phyloP scores from a whole-genome alignment of 768 basidiomycete species.

The Hygrocybe punicea region DNA sequence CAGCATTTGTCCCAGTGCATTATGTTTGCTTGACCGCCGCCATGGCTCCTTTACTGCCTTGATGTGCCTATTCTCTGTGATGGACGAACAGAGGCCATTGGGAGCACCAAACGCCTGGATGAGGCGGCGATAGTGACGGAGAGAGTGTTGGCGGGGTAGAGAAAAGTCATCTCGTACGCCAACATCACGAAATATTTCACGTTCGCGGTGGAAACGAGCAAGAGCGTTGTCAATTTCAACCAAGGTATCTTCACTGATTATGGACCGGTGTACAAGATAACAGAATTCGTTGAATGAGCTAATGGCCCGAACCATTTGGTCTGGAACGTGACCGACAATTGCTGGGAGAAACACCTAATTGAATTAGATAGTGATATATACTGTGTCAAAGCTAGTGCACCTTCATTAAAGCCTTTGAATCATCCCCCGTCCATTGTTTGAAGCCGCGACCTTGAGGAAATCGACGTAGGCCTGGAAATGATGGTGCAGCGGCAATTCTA shows the following conservation, averaged over 20 bases:
- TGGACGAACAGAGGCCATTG: conserved; percentile 21
- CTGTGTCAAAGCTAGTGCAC: neutral
- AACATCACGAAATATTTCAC: conserved; percentile 12
- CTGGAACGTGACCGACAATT: conserved; percentile 17
- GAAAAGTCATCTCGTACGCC: conserved; percentile 13
- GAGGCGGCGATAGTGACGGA: conserved; percentile 14
- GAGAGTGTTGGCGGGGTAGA: conserved; percentile 19
- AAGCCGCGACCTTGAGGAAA: conserved; percentile 10
- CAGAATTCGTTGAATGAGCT: conserved; percentile 23
- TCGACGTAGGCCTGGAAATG: conserved; percentile 7
- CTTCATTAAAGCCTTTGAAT: conserved; percentile 14
- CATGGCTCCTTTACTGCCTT: conserved; percentile 22
- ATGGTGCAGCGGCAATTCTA: conserved; percentile 7
- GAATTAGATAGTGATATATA: neutral
- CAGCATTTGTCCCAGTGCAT: conserved; percentile 23
- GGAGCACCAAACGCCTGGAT: conserved; percentile 20
- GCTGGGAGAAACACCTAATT: conserved; percentile 22
- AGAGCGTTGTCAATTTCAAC: conserved; percentile 6
- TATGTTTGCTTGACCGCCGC: conserved; percentile 18
- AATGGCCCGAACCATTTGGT: conserved; percentile 13
- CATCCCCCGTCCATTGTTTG: conserved; percentile 13
- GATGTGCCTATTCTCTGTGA: conserved; percentile 13
- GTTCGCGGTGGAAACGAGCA: conserved; percentile 10
- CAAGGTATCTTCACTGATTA: conserved; percentile 10
- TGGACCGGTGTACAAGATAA: conserved; percentile 16